Evolutionary conservation across 1,139 yeast species (phyloP), one percentile per base, ranked within the genome.

Genomic region (Nematodospora anomalae): DNA sequence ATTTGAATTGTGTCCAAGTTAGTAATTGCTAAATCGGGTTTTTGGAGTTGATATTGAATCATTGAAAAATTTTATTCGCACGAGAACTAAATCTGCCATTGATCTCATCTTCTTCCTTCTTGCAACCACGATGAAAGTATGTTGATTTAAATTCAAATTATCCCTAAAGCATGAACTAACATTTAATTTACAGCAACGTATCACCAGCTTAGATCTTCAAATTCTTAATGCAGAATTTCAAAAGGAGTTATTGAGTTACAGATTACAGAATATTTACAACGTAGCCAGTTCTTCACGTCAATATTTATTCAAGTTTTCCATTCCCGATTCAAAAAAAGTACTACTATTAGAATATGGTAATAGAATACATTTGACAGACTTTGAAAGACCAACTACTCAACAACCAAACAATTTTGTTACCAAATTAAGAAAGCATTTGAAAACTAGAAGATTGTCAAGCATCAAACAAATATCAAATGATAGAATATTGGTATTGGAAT

Each of bases 321-420:
- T 82, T 26, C 95, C 96, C 0, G 95, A 88, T 48, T 81, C 89
- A 9, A 90, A 89, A 58, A 73, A 79, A 44, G 76, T 75, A 33
- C 61, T 90, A 21, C 80, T 90, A 5, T 70, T 90, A 11, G 97
- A 92, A 52, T 87, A 94, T 37, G 98, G 98, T 0, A 81, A 84
- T 55, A 80, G 89, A 45, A 64, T 84, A 14, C 94, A 90, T 57
- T 53, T 80, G 42, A 86, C 97, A 0, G 85, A 82, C 22, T 92
- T 78, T 52, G 87, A 86, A 31, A 76, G 96, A 50, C 83, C 86
- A 4, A 80, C 87, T 0, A 81, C 92, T 4, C 84, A 81, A 12
- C 73, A 83, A 8, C 97, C 97, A 0, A 80, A 95, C 2, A 83
- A 81, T 35, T 92, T 90, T 58, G 95, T 86, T 10, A 71, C 87